Evolutionary conservation across 2,329 filamentous ascomycete species (phyloP), one percentile per base, ranked within the genome.

Genomic region (Cytospora schulzeri): DNA sequence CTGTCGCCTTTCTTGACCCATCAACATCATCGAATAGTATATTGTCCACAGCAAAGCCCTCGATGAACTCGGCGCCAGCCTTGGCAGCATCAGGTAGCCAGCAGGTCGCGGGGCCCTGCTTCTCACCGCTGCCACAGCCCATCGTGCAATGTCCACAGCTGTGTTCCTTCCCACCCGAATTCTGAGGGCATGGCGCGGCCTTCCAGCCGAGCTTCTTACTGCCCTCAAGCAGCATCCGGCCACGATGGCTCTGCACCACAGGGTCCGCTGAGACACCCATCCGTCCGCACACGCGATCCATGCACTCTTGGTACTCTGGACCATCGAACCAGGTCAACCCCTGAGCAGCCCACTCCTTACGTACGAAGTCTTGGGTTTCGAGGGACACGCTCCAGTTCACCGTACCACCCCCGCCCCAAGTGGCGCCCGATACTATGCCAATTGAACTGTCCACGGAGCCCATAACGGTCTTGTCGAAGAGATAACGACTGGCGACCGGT

Each of bases 361-460:
- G 86, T 1, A 97, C 91, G 68, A 83, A 91, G 29, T 85, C 87
- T 72, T 94, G 91, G 0, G 91, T 90, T 69, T 83, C 79, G 35
- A 86, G 76, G 61, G 79, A 81, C 6, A 84, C 83, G 70, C 83
- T 90, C 92, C 92, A 96, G 75, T 96, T 96, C 69, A 96, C 77
- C 0, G 91, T 92, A 11, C 92, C 92, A 62, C 92, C 92, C 35
- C 92, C 92, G 24, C 92, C 92, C 86, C 89, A 95, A 12, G 85
- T 84, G 64, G 85, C 85, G 0, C 90, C 92, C 0, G 89, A 84
- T 4, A 91, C 74, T 17, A 93, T 74, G 14, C 78, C 83, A 35
- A 88, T 80, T 7, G 83, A 83, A 7, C 79, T 78, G 69, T 89
- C 83, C 67, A 89, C 79, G 68, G 80, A 79, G 70, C 80, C 68